Evolutionary conservation across 352 stramenopile species (phyloP).

Genomic region (Globisporangium iwayamae): DNA sequence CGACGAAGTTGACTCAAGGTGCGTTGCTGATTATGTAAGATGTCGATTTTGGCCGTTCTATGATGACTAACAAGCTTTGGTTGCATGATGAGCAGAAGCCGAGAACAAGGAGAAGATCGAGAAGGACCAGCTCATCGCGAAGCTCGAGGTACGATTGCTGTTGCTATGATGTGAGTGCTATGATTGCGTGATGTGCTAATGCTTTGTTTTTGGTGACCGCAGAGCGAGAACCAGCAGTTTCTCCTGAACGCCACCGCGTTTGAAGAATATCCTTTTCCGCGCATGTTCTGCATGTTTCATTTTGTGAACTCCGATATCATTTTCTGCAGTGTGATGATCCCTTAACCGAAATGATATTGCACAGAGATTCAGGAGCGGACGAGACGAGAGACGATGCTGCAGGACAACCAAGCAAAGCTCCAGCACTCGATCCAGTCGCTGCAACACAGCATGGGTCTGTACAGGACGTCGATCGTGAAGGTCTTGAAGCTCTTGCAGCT

Average conservation of each 20-base stretch:
- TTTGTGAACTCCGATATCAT: background rate
- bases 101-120: constrained; percentile 24
- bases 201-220: background rate
- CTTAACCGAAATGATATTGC: constrained; percentile 55
- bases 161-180: background rate
- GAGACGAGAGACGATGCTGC: constrained; percentile 53
- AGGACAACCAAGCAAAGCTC: constrained; percentile 63
- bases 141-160: constrained; percentile 53
- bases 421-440: constrained; percentile 63
- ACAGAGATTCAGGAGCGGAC: constrained; percentile 80
- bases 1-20: constrained; percentile 51
- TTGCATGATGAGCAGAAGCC: constrained; percentile 4
- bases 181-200: too few species aligned
- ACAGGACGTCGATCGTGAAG: constrained; percentile 52
- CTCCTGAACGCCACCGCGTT: constrained; percentile 77
- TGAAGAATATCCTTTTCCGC: constrained; percentile 75
- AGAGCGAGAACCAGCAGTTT: constrained; percentile 84
- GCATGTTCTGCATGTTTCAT: constrained; percentile 21
- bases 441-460: constrained; percentile 43
- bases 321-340: background rate
- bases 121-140: constrained; percentile 53
- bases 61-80: background rate
- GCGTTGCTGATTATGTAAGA: background rate
- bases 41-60: background rate
- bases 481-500: constrained; percentile 56